Base-by-base conservation (phyloP, 1,139 yeast genomes). In the Candida anutae region DNA sequence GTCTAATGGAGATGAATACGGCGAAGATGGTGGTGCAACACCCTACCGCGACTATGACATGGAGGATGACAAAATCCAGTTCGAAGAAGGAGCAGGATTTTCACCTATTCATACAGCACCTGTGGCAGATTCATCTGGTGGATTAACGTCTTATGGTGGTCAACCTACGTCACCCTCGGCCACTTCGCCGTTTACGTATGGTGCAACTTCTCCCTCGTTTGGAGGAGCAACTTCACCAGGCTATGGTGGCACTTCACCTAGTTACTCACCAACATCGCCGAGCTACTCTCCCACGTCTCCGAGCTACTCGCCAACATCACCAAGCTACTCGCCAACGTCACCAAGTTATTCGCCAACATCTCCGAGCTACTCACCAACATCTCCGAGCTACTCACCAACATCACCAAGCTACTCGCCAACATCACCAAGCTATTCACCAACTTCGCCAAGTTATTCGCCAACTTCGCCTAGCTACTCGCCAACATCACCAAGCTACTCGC, bases 41-140 rank as follows among this genome's bases (percentile, higher is more conserved):
- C 96, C 95, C 25, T 90, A 90, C 58, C 88, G 85, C 46, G 75
- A 70, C 33, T 73, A 79, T 38, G 82, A 85, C 27, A 84, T 90
- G 50, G 72, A 80, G 45, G 88, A 81, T 48, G 78, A 80, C 31
- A 74, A 76, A 45, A 70, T 77, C 46, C 84, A 79, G 43, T 73
- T 74, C 43, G 93, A 80, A 48, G 87, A 79, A 42, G 87, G 83
- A 40, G 84, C 85, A 30, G 87, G 87, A 40, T 93, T 93, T 67
- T 90, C 98, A 26, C 98, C 98, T 32, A 69, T 88, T 50, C 94
- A 81, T 33, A 85, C 88, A 30, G 81, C 95, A 13, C 93, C 94
- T 42, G 73, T 77, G 31, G 69, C 77, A 20, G 94, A 83, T 43
- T 83, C 76, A 28, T 63, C 77, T 28, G 98, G 98, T 39, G 95